Conservation (phyloP, 2,329 filamentous ascomycete genomes). For the Aspergillus bombycis region DNA sequence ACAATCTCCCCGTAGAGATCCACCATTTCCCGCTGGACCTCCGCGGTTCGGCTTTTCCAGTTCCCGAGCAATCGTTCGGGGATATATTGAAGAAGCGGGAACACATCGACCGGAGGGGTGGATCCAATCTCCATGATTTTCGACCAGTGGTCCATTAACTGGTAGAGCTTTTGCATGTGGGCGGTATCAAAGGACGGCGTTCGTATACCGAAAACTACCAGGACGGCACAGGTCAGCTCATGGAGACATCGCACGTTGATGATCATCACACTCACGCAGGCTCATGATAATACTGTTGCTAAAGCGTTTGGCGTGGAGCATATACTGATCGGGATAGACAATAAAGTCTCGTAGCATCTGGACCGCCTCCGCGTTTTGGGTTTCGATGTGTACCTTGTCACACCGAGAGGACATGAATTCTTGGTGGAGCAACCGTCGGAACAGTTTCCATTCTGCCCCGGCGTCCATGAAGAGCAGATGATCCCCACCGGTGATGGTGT, state of each 20-base stretch:
- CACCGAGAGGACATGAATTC: not conserved
- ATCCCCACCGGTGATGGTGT: not conserved
- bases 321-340: not conserved
- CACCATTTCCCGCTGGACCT: not conserved
- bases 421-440: not conserved
- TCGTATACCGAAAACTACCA: not conserved
- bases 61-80: not conserved
- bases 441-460: not conserved
- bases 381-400: not conserved
- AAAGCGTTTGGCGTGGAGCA: not conserved
- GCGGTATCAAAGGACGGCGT: not conserved
- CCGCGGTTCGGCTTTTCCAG: not conserved
- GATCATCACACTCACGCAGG: not conserved
- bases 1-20: not conserved
- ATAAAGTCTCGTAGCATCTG: not conserved
- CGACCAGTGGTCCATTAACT: not conserved
- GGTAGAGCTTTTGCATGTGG: not conserved
- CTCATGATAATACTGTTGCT: not conserved
- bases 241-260: no score
- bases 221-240: no score
- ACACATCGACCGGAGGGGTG: not conserved
- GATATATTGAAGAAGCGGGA: not conserved
- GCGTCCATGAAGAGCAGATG: not conserved
- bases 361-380: not conserved
- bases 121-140: not conserved